phyloP scores from a whole-genome alignment of 805 yeast species.

The Naumovozyma castellii region DNA sequence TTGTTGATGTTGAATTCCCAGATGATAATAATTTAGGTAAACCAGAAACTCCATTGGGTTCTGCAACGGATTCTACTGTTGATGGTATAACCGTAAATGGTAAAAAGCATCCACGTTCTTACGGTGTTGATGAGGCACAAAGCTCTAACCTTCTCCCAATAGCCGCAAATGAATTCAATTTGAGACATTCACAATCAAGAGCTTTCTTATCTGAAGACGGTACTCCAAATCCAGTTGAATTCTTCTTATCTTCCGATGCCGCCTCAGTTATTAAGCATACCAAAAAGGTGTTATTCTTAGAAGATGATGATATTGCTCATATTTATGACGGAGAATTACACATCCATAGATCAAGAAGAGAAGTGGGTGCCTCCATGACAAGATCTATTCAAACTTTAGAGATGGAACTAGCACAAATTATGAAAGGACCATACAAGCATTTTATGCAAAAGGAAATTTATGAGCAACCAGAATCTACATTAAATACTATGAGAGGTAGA shows the following conservation, averaged over 20 bases:
- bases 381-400: constrained; percentile 95
- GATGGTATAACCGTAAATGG: constrained; percentile 3
- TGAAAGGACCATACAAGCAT: constrained; percentile 94
- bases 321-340: constrained; percentile 96
- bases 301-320: constrained; percentile 98
- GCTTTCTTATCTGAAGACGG: constrained; percentile 95
- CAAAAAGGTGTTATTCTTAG: constrained; percentile 89
- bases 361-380: constrained; percentile 81
- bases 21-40: constrained; percentile 39
- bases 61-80: constrained; percentile 3
- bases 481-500: constrained; percentile 99
- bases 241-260: constrained; percentile 93
- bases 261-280: constrained; percentile 95
- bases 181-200: constrained; percentile 88
- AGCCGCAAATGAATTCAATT: constrained; percentile 43
- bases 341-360: constrained; percentile 89
- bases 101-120: constrained; percentile 4
- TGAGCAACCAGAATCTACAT: constrained; percentile 97
- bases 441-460: constrained; percentile 98
- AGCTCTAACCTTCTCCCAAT: constrained; percentile 37
- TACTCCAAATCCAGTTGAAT: constrained; percentile 86
- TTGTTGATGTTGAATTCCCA: constrained; percentile 96
- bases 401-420: constrained; percentile 92
- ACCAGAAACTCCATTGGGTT: constrained; percentile 23
- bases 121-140: constrained; percentile 4